phyloP scores from a whole-genome alignment of 495 filamentous ascomycete genomes.

The Rhypophila decipiens region DNA sequence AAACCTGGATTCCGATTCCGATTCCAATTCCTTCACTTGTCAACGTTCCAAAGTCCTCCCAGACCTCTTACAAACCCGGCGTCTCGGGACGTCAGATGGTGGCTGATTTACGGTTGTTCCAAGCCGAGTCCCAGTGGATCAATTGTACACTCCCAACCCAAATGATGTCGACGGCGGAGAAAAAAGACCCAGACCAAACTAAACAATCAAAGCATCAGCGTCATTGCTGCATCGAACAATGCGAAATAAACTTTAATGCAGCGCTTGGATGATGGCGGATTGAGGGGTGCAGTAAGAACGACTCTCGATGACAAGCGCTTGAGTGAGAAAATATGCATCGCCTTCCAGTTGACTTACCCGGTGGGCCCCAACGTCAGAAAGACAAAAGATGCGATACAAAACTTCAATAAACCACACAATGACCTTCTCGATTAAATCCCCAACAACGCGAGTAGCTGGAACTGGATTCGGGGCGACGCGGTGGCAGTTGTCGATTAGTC shows the following conservation, averaged over 20 bases:
- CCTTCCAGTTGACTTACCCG: neutral
- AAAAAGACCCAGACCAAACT: slow-evolving; percentile 3
- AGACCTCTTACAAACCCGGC: too few species aligned
- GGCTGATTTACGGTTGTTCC: too few species aligned
- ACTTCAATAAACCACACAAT: neutral
- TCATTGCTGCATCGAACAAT: neutral
- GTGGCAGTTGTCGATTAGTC: neutral
- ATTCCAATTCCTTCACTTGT: too few species aligned
- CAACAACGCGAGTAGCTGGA: too few species aligned
- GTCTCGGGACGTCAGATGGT: too few species aligned
- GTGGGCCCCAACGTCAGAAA: neutral
- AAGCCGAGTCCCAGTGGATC: too few species aligned
- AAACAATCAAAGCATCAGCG: neutral
- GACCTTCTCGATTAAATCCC: too few species aligned
- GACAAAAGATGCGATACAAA: neutral
- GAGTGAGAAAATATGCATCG: neutral
- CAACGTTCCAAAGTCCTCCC: too few species aligned
- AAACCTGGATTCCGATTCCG: too few species aligned
- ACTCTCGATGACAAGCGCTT: slow-evolving; percentile 1
- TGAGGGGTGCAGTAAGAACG: neutral
- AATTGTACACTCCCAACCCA: too few species aligned
- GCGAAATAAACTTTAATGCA: neutral
- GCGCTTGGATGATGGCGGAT: neutral
- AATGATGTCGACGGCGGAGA: too few species aligned
- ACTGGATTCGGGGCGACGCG: too few species aligned